Evolutionary conservation across 306 rosid species (phyloP), one percentile per base, ranked within the genome.

Genomic region (Medicago lupulina): DNA sequence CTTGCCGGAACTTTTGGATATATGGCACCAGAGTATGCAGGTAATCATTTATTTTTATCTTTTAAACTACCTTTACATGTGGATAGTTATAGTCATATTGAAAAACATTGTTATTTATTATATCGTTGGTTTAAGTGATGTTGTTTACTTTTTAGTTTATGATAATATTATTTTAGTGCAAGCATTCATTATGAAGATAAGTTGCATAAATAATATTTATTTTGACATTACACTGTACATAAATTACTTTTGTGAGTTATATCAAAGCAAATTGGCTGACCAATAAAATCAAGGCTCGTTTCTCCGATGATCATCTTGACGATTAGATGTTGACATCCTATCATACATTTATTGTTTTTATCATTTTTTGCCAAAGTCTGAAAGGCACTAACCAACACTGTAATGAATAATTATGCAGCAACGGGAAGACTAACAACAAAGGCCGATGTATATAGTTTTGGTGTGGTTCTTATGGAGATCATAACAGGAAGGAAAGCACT

Each of bases 1-100:
- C 83, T 92, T 18, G 99, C 99, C 0, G 97, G 99, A 85, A 95
- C 99, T 51, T 95, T 95, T 67, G 99, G 99, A 10, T 95, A 95
- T 79, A 81, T 95, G 70, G 97, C 97, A 36, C 99, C 99, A 7
- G 99, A 95, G 54, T 95, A 95, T 77, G 99, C 97, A 64, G 92
- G 99, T 92, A 79, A 4, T 2, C 6, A 59, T 62, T 68, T 39
- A 11, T 43, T 19, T 47, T 54, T 2, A 31, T 8, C 38, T 75
- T 34, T 11, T 17, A 1, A 12, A 31, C 4, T 38, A 25, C 17
- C 41, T 38, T 46, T 62, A n/a, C 17, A 10, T 23, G 1, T 49
- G 14, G 0, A 8, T 47, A 16, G 14, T 43, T 31, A 39, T 15
- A 11, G 14, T 2, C 5, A 16, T 12, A 0, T 25, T 0, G 18